Conservation (phyloP, 2,329 filamentous ascomycete genomes). For the Canariomyces notabilis region DNA sequence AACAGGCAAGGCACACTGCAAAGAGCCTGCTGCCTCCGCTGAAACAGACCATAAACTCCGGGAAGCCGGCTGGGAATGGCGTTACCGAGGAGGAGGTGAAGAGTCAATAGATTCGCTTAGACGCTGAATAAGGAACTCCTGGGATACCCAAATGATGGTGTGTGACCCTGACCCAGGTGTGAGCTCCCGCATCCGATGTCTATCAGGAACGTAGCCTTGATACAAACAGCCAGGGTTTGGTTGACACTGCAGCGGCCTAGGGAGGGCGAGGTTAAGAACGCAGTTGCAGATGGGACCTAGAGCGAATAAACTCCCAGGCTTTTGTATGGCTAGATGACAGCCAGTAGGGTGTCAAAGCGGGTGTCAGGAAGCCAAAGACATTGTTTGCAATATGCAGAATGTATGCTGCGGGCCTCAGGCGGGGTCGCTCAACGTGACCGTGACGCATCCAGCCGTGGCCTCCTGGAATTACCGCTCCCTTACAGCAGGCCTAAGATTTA, state of each 20-base stretch:
- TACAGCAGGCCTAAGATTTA: background rate
- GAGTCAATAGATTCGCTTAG: conserved; percentile 8
- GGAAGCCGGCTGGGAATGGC: conserved; percentile 28
- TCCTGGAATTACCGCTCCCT: background rate
- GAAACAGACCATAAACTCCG: conserved; percentile 29
- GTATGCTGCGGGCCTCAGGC: background rate
- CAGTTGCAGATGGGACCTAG: no score
- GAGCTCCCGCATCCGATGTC: background rate
- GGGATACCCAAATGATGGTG: background rate
- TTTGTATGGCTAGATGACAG: no score
- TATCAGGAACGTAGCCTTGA: no score
- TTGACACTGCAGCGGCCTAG: no score
- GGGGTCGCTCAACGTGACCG: background rate
- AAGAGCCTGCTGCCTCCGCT: conserved; percentile 41
- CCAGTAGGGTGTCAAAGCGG: no score
- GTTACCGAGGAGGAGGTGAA: conserved; percentile 24
- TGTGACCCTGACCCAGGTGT: background rate
- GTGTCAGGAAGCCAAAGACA: no score
- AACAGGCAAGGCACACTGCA: conserved; percentile 57
- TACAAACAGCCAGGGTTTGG: no score
- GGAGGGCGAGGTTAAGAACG: no score
- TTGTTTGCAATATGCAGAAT: no score
- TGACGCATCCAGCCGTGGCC: background rate
- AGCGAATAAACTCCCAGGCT: no score
- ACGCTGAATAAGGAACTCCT: background rate